Base-by-base conservation (phyloP, 345 rosid genomes). In the Lepidium aucheri region DNA sequence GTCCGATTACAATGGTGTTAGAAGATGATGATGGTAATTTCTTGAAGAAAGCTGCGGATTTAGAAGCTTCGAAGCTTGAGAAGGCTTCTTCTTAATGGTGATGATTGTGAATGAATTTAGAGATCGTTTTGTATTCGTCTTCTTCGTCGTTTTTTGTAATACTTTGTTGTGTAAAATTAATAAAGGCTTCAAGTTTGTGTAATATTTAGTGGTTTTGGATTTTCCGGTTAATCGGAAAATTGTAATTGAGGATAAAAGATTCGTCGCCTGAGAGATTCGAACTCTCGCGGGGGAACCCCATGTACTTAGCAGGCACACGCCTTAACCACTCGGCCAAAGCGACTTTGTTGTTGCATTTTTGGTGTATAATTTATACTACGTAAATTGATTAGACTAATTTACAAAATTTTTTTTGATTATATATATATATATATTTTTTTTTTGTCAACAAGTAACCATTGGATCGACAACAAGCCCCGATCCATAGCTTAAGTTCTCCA, bases 181-280 rank as follows among this genome's bases (percentile, higher is more conserved):
- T 30, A 35, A 63, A 10, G 44, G 17, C 7, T 43, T 30, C 1
- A 8, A 6, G 15, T n/a, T 59, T 40, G 14, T 28, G 60, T 20
- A 9, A 35, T 34, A 4, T 60, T 45, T 60, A 5, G 2, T 26
- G 11, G 6, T 42, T 26, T 26, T 26, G 30, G 30, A 26, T 26
- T 26, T 26, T 5, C 30, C 30, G 30, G 2, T 26, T 26, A 26
- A 26, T 26, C 16, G 7, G 42, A 34, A 45, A 17, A 45, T 2
- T 40, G 4, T 13, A 2, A 13, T 4, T 22, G 17, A 7, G 5
- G 4, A 12, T 6, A n/a, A 13, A 12, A 2, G 4, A 1, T 2
- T 14, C 87, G 83, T 75, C 86, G 86, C 85, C 86, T 82, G 83
- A 82, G 82, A 85, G 89, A 82, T 82, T 82, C 85, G 85, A 85